These are phyloP conservation scores for Hirschioporus abietinus DNA, from an alignment of 768 basidiomycete species.

Conservation along the genomic window DNA sequence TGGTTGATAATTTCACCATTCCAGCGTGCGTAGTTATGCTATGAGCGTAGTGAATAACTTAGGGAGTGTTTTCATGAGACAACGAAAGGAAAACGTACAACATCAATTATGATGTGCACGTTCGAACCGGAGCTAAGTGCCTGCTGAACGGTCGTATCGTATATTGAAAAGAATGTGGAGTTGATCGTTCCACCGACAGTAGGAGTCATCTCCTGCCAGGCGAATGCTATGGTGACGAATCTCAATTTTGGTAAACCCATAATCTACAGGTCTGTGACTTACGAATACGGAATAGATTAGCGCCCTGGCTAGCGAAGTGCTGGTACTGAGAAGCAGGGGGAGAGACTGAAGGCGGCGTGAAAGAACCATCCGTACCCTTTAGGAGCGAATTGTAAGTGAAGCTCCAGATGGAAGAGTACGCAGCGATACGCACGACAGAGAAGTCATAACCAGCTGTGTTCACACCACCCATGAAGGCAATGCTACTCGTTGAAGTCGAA, in stretches of 20 bases:
- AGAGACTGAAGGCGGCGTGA: constrained; percentile 30
- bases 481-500: constrained; percentile 16
- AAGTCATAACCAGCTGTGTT: constrained; percentile 47
- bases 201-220: constrained; percentile 50
- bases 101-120: constrained; percentile 45
- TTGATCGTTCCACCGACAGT: constrained; percentile 43
- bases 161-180: constrained; percentile 37
- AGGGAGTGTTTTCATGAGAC: neutral
- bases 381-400: neutral
- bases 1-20: constrained; percentile 40
- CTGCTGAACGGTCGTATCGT: constrained; percentile 45
- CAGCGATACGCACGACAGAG: constrained; percentile 28
- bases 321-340: constrained; percentile 41
- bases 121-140: constrained; percentile 35
- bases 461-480: constrained; percentile 41
- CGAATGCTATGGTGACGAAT: constrained; percentile 24
- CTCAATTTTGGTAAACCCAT: neutral
- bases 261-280: constrained; percentile 13
- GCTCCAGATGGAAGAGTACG: neutral
- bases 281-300: constrained; percentile 43
- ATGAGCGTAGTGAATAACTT: neutral
- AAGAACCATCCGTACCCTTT: constrained; percentile 40
- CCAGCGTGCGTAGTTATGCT: constrained; percentile 60
- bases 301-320: constrained; percentile 45
- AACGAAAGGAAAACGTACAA: constrained; percentile 27